Evolutionary conservation across 2,329 filamentous ascomycete species (phyloP).

Genomic region (Penicillium fuscoglaucum): DNA sequence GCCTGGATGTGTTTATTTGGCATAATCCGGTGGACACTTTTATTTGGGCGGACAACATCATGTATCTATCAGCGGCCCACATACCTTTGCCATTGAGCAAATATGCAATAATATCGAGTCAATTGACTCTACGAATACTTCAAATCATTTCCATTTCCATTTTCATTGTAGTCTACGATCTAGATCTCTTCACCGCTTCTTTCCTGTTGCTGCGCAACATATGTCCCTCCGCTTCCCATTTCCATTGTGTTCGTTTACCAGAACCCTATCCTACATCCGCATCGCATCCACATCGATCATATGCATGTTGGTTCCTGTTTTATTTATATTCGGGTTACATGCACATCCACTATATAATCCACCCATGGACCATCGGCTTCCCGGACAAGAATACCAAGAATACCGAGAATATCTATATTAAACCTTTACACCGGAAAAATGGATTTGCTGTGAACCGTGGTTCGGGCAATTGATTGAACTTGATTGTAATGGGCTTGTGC

Average conservation of each 20-base stretch:
- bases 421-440: neutral
- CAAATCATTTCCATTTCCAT: neutral
- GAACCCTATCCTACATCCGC: neutral
- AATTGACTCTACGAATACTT: neutral
- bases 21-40: neutral
- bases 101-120: constrained; percentile 1
- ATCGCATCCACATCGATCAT: neutral
- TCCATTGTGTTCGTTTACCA: neutral
- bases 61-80: constrained; percentile 7
- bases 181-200: neutral
- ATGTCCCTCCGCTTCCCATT: neutral
- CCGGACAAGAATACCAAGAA: neutral
- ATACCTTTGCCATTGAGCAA: constrained; percentile 1
- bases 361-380: neutral
- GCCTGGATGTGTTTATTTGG: neutral
- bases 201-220: neutral
- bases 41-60: constrained; percentile 1
- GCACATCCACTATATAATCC: neutral
- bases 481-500: neutral
- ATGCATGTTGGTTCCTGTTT: neutral
- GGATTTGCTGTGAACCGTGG: neutral
- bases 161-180: neutral
- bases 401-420: neutral
- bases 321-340: neutral
- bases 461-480: neutral